phyloP scores from a whole-genome alignment of 2,329 filamentous ascomycete species.

The Orbilia javanica region DNA sequence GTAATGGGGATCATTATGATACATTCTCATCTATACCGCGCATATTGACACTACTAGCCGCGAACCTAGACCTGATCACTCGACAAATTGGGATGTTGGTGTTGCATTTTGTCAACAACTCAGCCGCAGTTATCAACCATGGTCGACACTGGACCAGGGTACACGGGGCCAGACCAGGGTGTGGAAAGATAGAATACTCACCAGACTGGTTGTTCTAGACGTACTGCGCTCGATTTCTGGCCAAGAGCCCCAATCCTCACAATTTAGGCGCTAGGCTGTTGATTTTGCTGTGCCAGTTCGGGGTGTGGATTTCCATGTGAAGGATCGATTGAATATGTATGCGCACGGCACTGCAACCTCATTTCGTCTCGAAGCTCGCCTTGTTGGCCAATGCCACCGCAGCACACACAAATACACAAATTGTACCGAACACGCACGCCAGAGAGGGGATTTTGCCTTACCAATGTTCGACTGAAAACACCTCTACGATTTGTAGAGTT shows the following conservation, averaged over 20 bases:
- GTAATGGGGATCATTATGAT: conserved; percentile 17
- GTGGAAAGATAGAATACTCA: no score
- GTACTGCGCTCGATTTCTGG: not conserved
- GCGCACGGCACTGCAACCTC: not conserved
- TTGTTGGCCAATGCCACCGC: not conserved
- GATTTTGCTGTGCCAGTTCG: not conserved
- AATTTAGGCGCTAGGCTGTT: not conserved
- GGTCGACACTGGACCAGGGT: no score
- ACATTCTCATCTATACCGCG: not conserved
- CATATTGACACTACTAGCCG: no score
- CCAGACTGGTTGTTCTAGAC: no score
- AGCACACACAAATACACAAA: not conserved
- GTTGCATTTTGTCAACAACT: conserved; percentile 2
- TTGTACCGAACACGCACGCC: not conserved
- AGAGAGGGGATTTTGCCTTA: not conserved
- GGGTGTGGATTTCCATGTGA: not conserved
- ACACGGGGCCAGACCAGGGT: no score
- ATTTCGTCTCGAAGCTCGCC: not conserved
- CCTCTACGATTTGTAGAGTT: no score
- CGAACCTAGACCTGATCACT: not conserved
- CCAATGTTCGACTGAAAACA: not conserved
- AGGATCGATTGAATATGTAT: not conserved
- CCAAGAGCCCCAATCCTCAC: no score
- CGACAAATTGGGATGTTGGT: not conserved
- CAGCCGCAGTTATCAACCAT: not conserved